These are phyloP conservation scores for Mycena olivaceomarginata DNA, from an alignment of 768 basidiomycete species.

Conservation along the genomic window DNA sequence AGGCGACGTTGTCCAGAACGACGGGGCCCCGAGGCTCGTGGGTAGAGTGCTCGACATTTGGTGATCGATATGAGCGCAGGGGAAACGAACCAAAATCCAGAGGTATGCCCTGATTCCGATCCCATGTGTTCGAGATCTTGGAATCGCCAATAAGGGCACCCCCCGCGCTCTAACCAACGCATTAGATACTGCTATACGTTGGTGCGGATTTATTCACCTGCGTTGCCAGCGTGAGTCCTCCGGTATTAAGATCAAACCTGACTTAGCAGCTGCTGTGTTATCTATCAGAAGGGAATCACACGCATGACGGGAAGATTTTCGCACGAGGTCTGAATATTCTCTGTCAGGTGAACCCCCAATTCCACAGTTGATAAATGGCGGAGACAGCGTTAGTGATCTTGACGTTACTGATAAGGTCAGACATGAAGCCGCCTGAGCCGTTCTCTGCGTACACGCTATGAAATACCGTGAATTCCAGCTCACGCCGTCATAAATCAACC, in stretches of 20 bases:
- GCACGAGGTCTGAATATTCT: slow-evolving; percentile 25
- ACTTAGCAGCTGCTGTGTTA: slow-evolving; percentile 13
- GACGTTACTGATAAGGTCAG: slow-evolving; percentile 31
- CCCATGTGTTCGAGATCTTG: not conserved
- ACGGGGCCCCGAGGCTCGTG: slow-evolving; percentile 1
- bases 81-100: not conserved
- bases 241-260: slow-evolving; percentile 25
- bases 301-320: not conserved
- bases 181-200: too few relatives aligned
- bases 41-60: slow-evolving; percentile 17
- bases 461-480: not conserved
- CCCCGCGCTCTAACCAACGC: not conserved
- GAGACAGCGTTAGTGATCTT: slow-evolving; percentile 21
- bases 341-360: slow-evolving; percentile 29
- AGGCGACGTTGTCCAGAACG: slow-evolving; percentile 13
- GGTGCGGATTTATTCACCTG: not conserved
- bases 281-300: not conserved
- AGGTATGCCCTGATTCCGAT: slow-evolving; percentile 19
- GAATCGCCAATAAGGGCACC: slow-evolving; percentile 17
- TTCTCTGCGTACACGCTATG: slow-evolving; percentile 63
- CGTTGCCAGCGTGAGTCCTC: slow-evolving; percentile 15
- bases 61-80: not conserved
- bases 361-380: slow-evolving; percentile 18
- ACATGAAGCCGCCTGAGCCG: slow-evolving; percentile 68
- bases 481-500: too few relatives aligned